Evolutionary conservation across 2,329 filamentous ascomycete genomes (phyloP).

Genomic region (Sphaerulina populicola): DNA sequence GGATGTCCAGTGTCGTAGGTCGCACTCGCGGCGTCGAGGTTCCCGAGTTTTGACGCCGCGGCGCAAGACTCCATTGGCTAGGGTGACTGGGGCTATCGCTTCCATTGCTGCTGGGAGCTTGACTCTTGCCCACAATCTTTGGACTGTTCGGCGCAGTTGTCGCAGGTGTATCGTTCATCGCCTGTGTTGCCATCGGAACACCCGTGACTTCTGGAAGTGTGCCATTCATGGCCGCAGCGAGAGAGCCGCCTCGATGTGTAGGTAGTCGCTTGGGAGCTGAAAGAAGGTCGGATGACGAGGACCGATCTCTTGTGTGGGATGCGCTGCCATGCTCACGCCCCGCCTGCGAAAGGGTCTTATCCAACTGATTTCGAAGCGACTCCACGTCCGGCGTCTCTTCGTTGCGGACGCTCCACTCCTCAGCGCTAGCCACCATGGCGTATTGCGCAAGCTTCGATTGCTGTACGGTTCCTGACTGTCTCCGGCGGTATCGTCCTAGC

Average conservation of each 20-base stretch:
- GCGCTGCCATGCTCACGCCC: conserved; percentile 3
- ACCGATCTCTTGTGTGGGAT: conserved; percentile 6
- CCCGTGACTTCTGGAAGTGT: conserved; percentile 20
- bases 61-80: conserved; percentile 51
- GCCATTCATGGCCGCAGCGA: conserved; percentile 26
- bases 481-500: conserved; percentile 27
- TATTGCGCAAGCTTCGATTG: conserved; percentile 27
- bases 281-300: conserved; percentile 2
- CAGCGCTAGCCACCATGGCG: conserved; percentile 26
- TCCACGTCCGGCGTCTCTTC: conserved; percentile 24
- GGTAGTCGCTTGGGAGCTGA: conserved; percentile 8
- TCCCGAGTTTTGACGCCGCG: conserved; percentile 60
- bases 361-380: conserved; percentile 27
- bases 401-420: conserved; percentile 16
- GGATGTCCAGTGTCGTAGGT: conserved; percentile 92
- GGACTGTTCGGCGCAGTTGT: conserved; percentile 53
- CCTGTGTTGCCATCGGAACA: conserved; percentile 25
- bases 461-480: conserved; percentile 25
- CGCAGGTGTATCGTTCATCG: conserved; percentile 55
- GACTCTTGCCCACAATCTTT: conserved; percentile 18
- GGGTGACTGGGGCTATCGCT: conserved; percentile 22
- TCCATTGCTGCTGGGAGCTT: conserved; percentile 12
- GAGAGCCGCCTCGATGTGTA: conserved; percentile 15
- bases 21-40: conserved; percentile 71
- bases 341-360: conserved; percentile 23